Evolutionary conservation across 768 basidiomycete genomes (phyloP).

Genomic region (Amanita fuliginea): DNA sequence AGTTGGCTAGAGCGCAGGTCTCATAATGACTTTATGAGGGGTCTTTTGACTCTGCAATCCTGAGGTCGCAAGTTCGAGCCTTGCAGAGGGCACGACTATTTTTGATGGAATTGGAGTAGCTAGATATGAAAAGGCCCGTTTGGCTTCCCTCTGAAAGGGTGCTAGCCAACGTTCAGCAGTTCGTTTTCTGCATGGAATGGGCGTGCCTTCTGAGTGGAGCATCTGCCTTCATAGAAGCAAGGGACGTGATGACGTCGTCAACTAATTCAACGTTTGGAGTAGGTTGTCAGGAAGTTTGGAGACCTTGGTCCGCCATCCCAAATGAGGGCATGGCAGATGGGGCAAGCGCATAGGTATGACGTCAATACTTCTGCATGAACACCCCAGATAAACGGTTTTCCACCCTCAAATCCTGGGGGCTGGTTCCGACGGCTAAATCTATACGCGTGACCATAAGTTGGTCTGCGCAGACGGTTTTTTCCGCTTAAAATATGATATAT

Average conservation of each 20-base stretch:
- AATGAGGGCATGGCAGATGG: no score
- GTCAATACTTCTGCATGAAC: not conserved
- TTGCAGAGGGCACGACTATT: slow-evolving; percentile 8
- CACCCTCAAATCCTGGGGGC: not conserved
- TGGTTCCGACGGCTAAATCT: no score
- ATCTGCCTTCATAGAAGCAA: not conserved
- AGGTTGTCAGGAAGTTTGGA: no score
- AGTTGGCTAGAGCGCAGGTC: slow-evolving; percentile 28
- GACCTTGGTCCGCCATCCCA: no score
- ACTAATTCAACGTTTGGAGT: not conserved
- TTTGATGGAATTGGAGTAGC: not conserved
- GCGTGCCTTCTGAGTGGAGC: not conserved
- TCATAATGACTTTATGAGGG: slow-evolving; percentile 20
- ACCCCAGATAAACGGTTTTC: not conserved
- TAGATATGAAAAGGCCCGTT: no score
- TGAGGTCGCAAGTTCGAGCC: slow-evolving; percentile 10
- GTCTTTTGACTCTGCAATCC: not conserved
- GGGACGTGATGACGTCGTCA: not conserved
- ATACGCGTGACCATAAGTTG: no score
- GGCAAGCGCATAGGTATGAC: not conserved
- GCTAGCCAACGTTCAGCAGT: no score
- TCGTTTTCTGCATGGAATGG: no score
- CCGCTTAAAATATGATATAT: not conserved
- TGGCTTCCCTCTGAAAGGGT: no score
- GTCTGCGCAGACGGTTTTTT: not conserved